A percentile compares a stretch with the other conserved stretches of the same genome.
phyloP scores from a whole-genome alignment of 495 filamentous ascomycete species.

The Annulohypoxylon stygium region DNA sequence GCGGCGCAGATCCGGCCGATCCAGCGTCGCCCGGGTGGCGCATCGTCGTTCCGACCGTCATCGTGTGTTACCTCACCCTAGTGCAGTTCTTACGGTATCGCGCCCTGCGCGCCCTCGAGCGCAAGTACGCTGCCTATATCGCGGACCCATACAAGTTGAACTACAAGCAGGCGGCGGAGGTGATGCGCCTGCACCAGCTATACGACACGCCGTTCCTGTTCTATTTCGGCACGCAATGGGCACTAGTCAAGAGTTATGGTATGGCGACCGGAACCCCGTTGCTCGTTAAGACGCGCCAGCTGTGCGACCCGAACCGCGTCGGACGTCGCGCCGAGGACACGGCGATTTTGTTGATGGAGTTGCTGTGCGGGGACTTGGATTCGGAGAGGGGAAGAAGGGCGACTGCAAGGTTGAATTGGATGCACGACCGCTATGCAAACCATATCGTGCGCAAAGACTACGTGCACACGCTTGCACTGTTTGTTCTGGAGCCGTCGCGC shows the following conservation, averaged over 20 bases:
- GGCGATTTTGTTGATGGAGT: constrained; percentile 67
- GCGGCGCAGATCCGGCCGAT: constrained; percentile 1
- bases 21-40: constrained; percentile 28
- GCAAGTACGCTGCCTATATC: constrained; percentile 40
- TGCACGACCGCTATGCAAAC: constrained; percentile 66
- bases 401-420: constrained; percentile 71
- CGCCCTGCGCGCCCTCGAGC: constrained; percentile 36
- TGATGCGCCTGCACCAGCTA: constrained; percentile 46
- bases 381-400: constrained; percentile 63
- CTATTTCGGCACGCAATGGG: constrained; percentile 51
- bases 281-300: constrained; percentile 69
- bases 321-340: constrained; percentile 74
- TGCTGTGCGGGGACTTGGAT: constrained; percentile 58
- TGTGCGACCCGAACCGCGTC: constrained; percentile 62
- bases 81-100: constrained; percentile 46
- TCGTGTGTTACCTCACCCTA: constrained; percentile 35
- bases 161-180: constrained; percentile 46
- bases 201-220: constrained; percentile 45
- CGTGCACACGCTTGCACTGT: constrained; percentile 60
- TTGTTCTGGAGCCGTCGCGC: constrained; percentile 57
- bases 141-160: constrained; percentile 41
- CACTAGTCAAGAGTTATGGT: constrained; percentile 69
- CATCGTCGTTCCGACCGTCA: constrained; percentile 27
- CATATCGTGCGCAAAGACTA: constrained; percentile 57
- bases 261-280: constrained; percentile 70